phyloP scores from a whole-genome alignment of 2,329 filamentous ascomycete species.

The Pseudogymnoascus sp. region DNA sequence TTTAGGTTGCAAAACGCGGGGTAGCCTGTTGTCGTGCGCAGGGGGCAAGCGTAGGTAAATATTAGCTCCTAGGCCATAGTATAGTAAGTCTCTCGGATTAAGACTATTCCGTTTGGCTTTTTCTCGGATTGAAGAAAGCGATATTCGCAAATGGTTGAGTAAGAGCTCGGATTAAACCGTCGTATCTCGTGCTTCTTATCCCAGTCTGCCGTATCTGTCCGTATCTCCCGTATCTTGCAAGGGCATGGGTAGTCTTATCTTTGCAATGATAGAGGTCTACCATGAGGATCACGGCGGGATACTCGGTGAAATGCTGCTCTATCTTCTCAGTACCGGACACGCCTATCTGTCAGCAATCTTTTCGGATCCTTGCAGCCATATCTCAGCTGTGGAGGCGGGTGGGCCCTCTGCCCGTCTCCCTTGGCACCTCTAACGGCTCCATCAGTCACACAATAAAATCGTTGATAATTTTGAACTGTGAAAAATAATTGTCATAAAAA shows the following conservation, averaged over 20 bases:
- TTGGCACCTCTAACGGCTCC: background rate
- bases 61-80: too few relatives aligned
- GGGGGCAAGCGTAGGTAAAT: background rate
- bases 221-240: conserved; percentile 1
- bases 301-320: background rate
- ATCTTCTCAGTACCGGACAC: background rate
- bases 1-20: background rate
- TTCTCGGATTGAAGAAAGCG: background rate
- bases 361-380: background rate
- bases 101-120: background rate
- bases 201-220: background rate
- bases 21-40: background rate
- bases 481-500: background rate
- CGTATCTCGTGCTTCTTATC: background rate
- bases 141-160: background rate
- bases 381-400: background rate
- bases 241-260: background rate
- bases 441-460: background rate
- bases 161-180: background rate
- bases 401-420: background rate
- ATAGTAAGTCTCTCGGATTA: background rate
- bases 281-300: background rate
- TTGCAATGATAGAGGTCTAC: background rate
- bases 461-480: background rate
- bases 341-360: background rate